Percentiles rank a stretch among this genome's conserved stretches.
These are phyloP conservation scores for Exophiala xenobiotica DNA, from an alignment of 2,329 filamentous ascomycete species.

Conservation along the genomic window DNA sequence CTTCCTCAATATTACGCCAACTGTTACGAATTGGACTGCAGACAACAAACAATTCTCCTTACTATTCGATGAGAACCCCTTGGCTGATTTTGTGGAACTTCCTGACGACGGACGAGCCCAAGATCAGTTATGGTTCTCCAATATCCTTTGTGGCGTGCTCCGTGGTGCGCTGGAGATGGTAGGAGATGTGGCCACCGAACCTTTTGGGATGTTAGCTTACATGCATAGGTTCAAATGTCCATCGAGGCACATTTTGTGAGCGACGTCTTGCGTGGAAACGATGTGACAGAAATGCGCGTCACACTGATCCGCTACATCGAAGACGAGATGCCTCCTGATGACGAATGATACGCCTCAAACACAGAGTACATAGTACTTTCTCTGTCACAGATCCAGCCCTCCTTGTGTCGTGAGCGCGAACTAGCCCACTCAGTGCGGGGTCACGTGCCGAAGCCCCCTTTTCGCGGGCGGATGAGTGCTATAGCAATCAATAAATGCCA, in stretches of 20 bases:
- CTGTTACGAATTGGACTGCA: conserved; percentile 90
- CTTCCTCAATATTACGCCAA: conserved; percentile 93
- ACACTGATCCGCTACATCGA: conserved; percentile 92
- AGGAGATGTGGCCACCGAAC: conserved; percentile 10
- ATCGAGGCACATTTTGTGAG: conserved; percentile 96
- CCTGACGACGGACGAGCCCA: conserved; percentile 94
- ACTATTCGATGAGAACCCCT: conserved; percentile 92
- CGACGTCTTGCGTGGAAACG: conserved; percentile 87
- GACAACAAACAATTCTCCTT: conserved; percentile 97
- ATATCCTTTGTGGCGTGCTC: conserved; percentile 91
- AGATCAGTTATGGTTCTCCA: conserved; percentile 97
- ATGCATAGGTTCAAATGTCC: conserved; percentile 79
- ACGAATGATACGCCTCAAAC: too few relatives aligned
- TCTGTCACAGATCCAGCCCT: too few relatives aligned
- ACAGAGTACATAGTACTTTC: too few relatives aligned
- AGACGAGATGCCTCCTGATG: conserved; percentile 93
- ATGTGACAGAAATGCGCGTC: conserved; percentile 96
- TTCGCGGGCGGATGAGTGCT: not conserved
- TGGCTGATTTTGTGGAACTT: conserved; percentile 95
- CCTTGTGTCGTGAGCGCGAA: conserved; percentile 1
- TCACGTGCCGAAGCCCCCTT: conserved; percentile 6
- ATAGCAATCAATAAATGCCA: conserved; percentile 1
- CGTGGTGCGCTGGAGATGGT: conserved; percentile 96
- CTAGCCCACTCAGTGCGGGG: too few relatives aligned
- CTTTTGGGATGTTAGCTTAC: conserved; percentile 14